Percentiles rank a stretch among this genome's conserved stretches.
These are phyloP conservation scores for Xylaria sp. DNA, from an alignment of 495 filamentous ascomycete species.

Conservation along the genomic window DNA sequence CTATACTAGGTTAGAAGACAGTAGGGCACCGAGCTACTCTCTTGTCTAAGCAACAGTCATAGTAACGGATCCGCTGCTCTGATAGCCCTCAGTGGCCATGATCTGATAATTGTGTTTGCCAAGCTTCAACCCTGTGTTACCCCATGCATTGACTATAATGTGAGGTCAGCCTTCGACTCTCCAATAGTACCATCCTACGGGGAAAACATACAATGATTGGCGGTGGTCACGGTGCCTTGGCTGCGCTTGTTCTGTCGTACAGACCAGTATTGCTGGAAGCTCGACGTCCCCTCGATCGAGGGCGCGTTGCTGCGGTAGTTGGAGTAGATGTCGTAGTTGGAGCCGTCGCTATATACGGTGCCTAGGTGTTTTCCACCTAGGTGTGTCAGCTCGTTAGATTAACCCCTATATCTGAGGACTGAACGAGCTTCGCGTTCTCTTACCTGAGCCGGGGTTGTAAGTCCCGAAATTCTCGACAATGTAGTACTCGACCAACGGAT, in stretches of 20 bases:
- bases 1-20: not conserved
- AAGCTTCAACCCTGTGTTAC: no score
- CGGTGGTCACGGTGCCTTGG: conserved; percentile 52
- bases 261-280: conserved; percentile 69
- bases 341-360: conserved; percentile 61
- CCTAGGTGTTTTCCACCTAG: conserved; percentile 52
- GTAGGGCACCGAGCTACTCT: not conserved
- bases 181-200: not conserved
- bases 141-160: conserved; percentile 59
- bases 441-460: conserved; percentile 57
- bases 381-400: conserved; percentile 16
- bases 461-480: conserved; percentile 65
- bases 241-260: conserved; percentile 55
- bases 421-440: not conserved
- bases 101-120: no score
- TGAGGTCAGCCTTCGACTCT: not conserved
- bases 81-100: conserved; percentile 65
- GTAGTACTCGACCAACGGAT: conserved; percentile 71
- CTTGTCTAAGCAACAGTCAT: conserved; percentile 53
- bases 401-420: not conserved
- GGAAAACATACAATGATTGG: conserved; percentile 54
- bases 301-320: conserved; percentile 59
- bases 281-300: conserved; percentile 63
- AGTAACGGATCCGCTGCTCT: conserved; percentile 57
- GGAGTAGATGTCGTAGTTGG: conserved; percentile 64